phyloP scores from a whole-genome alignment of 192 early-diverging fungal species.

The Chytriomyces sp. region DNA sequence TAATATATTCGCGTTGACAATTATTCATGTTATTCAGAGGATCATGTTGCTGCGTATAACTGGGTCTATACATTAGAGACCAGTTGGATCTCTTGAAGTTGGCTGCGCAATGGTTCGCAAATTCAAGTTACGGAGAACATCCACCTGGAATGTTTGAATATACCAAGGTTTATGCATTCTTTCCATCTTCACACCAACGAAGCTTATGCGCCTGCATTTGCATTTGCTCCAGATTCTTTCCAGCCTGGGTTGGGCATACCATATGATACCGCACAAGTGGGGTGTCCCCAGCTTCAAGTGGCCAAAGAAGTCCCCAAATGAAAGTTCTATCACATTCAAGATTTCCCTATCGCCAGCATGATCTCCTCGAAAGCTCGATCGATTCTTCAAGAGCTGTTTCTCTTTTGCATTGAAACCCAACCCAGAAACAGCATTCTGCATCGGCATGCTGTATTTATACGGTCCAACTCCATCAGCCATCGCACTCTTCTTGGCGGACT shows the following conservation, averaged over 20 bases:
- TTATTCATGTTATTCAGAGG: neutral
- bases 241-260: conserved; percentile 12
- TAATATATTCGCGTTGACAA: neutral
- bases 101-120: conserved; percentile 4
- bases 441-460: conserved; percentile 6
- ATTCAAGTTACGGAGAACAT: neutral
- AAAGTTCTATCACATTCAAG: neutral
- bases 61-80: neutral
- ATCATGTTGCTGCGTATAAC: neutral
- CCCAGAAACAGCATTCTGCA: neutral
- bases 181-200: neutral
- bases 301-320: no score
- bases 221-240: neutral
- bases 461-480: neutral
- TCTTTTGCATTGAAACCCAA: neutral
- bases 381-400: conserved; percentile 3
- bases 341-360: neutral
- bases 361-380: neutral
- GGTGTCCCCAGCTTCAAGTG: neutral
- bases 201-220: no score
- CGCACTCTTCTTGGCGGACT: neutral
- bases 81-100: neutral
- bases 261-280: neutral
- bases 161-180: conserved; percentile 3
- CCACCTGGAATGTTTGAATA: conserved; percentile 11